Base-by-base conservation (phyloP, 164 flowering plant genomes). In the Tinospora cordifolia region DNA sequence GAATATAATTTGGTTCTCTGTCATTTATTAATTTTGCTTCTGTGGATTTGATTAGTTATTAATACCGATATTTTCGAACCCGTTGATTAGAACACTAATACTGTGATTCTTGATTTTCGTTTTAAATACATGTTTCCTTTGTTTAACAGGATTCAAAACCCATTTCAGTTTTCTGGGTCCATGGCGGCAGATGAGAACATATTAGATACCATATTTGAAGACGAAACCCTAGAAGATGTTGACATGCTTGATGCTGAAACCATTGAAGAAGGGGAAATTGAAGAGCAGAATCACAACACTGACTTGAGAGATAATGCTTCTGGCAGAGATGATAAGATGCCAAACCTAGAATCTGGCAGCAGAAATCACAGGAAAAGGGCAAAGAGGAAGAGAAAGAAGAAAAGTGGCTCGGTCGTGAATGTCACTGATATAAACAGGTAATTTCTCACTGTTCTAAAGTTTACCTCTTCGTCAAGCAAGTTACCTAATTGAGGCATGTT, bases 201-300 rank as follows among this genome's bases (percentile, higher is more conserved):
- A 41, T 40, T 88, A 49, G 87, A 81, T 8, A 71, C 82, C 6
- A 71, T 87, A 17, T 72, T 67, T 62, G 89, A 87, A 34, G 91
- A 83, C 15, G 86, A 83, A 71, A 76, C 67, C 75, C 68, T 81
- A 6, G 91, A 84, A 30, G 80, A 91, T 79, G 87, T 84, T 39
- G 94, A 88, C 44, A 91, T 91, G 97, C 47, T 85, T 71, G 97
- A 89, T 78, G 82, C 85, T 0, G 93, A 88, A 30, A 70, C 59
- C 26, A 25, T 69, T 15, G 73, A 71, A 76, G 90, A 87, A 69
- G 90, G 90, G 44, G 92, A 87, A 75, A 46, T 79, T 10, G 72
- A 78, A 39, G 88, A 76, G 49, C 73, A 73, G 12, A 66, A 59
- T 57, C 24, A 75, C 14, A 27, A 59, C 27, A 58, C 63, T 63